Base-by-base conservation (phyloP, 257 asterid genomes). In the Fraxinus anomala region DNA sequence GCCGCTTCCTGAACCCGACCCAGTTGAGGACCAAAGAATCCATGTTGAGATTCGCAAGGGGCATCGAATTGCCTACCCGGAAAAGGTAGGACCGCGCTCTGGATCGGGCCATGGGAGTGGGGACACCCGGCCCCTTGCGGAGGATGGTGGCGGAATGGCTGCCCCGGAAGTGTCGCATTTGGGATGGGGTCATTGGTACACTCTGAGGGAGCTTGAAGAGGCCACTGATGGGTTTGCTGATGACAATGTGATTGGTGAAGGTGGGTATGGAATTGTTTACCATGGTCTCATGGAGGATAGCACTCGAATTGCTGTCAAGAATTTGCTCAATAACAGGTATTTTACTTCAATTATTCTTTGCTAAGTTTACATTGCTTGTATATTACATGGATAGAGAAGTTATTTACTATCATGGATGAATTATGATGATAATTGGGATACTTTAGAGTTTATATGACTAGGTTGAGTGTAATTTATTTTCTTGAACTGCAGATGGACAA, bases 141-240 rank as follows among this genome's bases (percentile, higher is more conserved):
- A 87, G 73, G 76, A 73, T 71, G 85, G 79, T 0, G 47, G 73
- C 14, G 77, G 49, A 73, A 72, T 85, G n/a, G 56, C 79, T 26
- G 94, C 89, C 39, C 96, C 98, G 33, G 95, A 90, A 86, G 98
- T 94, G 61, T 94, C 97, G 26, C 97, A 91, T 85, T 85, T 94
- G 89, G 97, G 98, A 26, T 94, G 98, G 98, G 98, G 98, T 3
- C 96, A 92, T 77, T 94, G 98, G 98, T 94, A 92, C 51, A 94
- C 97, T 26, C 68, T 94, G 71, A 87, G 98, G 76, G 98, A 94
- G 87, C 97, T 94, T 44, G 92, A 94, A 81, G 84, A 83, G 51
- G 49, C 97, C 0, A 92, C 98, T 1, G 85, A 89, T 68, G 87
- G 85, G 1, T 92, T 94, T 76, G 83, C 88, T 63, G 96, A 89